A percentile compares a stretch with the other conserved stretches of the same genome.
phyloP scores from a whole-genome alignment of 1,284 basidiomycete species.

The Cutaneotrichosporon sp. region DNA sequence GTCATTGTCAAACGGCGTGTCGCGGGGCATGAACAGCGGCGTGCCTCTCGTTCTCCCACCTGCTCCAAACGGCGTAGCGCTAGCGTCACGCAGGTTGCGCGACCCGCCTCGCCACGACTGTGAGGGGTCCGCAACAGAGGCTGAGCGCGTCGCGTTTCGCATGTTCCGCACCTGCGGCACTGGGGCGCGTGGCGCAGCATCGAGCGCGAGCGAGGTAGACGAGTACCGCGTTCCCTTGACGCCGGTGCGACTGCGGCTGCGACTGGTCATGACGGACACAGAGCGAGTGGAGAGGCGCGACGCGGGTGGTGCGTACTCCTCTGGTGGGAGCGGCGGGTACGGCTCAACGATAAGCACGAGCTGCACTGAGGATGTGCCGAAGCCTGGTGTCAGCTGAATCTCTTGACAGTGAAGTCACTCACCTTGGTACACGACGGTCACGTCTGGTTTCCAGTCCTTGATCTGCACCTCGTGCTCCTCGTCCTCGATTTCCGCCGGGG shows the following conservation, averaged over 20 bases:
- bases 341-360: constrained; percentile 51
- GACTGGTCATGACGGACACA: constrained; percentile 35
- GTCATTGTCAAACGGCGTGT: constrained; percentile 47
- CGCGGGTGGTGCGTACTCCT: constrained; percentile 46
- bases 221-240: constrained; percentile 33
- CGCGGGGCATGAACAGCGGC: constrained; percentile 45
- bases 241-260: constrained; percentile 32
- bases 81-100: constrained; percentile 15
- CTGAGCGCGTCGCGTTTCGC: constrained; percentile 44
- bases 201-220: constrained; percentile 36
- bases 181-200: constrained; percentile 5
- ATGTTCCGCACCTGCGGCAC: constrained; percentile 32
- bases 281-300: constrained; percentile 47
- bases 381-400: constrained; percentile 32
- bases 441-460: constrained; percentile 51
- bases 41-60: constrained; percentile 19
- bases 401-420: constrained; percentile 8
- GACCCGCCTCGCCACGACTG: constrained; percentile 20
- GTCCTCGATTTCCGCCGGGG: constrained; percentile 4
- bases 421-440: constrained; percentile 46
- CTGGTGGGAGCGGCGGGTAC: constrained; percentile 44
- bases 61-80: constrained; percentile 26
- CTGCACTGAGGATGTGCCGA: constrained; percentile 49
- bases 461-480: constrained; percentile 29
- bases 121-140: constrained; percentile 29